Evolutionary conservation across 2,329 filamentous ascomycete genomes (phyloP).

Genomic region (Tolypocladium tundrense): DNA sequence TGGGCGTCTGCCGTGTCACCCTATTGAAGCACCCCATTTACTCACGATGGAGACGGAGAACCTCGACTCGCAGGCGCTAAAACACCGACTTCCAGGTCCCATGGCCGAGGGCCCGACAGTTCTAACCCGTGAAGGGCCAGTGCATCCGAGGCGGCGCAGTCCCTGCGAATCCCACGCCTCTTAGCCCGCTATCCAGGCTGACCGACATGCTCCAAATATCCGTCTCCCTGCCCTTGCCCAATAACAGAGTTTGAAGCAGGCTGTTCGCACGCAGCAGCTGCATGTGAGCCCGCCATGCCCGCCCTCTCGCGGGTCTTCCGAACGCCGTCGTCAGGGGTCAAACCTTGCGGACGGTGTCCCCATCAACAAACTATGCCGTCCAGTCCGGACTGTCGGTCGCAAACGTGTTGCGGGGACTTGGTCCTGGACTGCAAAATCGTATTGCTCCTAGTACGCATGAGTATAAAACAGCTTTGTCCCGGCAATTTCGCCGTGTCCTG

Average conservation of each 20-base stretch:
- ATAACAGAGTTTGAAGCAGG: background rate
- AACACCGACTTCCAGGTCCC: conserved; percentile 1
- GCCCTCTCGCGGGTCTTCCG: background rate
- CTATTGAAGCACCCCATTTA: background rate
- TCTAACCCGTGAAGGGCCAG: background rate
- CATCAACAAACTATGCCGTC: background rate
- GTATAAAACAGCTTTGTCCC: background rate
- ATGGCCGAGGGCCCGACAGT: conserved; percentile 1
- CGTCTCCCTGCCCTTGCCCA: background rate
- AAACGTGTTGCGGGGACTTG: background rate
- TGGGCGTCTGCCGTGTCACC: background rate
- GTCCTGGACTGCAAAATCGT: background rate
- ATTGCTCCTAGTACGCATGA: background rate
- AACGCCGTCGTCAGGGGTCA: background rate
- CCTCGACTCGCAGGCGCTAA: background rate
- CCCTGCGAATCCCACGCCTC: background rate
- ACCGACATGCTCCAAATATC: background rate
- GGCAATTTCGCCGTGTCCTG: background rate
- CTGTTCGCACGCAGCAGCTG: background rate
- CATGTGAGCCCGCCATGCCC: background rate
- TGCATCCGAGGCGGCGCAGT: background rate
- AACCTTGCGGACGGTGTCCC: background rate
- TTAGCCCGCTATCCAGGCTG: background rate
- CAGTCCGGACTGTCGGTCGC: background rate
- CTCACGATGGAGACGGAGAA: background rate